Base-by-base conservation (phyloP, 257 asterid species). In the Lithospermum erythrorhizon region DNA sequence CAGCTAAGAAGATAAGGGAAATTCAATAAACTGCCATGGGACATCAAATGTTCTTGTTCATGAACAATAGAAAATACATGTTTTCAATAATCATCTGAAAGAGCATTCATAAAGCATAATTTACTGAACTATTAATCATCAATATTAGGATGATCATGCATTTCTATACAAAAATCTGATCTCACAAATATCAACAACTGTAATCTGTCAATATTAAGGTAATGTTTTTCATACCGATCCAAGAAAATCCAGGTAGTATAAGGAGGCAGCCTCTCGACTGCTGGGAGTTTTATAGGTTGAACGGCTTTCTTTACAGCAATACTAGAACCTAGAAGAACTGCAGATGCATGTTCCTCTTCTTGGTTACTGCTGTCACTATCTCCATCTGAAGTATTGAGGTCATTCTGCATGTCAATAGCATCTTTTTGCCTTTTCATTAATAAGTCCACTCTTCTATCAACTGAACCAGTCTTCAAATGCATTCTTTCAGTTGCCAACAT, bases 341-440 rank as follows among this genome's bases (percentile, higher is more conserved):
- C 87, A 68, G 95, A 79, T 59, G 94, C 90, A 70, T 84, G 83
- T 62, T 87, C 97, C 80, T 88, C 96, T 74, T 84, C 97, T 66
- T 81, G 81, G 65, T 86, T 81, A 74, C 74, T 76, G 68, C 94
- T 81, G 65, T 69, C 96, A 45, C 70, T 78, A 72, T 85, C 87
- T 67, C 79, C 94, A 69, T 74, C 72, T 67, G 82, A 68, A 35
- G 81, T 75, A 68, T 77, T 82, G 58, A 93, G 81, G 53, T 91
- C 95, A 66, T 72, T 81, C 69, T 84, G 96, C 88, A 84, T 76
- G 68, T 83, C 85, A 72, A 83, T 75, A 60, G 95, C 96, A 77
- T 86, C 94, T 74, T 79, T 83, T 76, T 86, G 95, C 77, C 99
- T 86, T 78, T 83, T 89, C 41, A 94, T 85, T 70, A 93, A 79